A percentile compares a stretch with the other conserved stretches of the same genome.
These are phyloP conservation scores for Trichoderma semiorbis DNA, from an alignment of 2,329 filamentous ascomycete genomes.

Conservation along the genomic window DNA sequence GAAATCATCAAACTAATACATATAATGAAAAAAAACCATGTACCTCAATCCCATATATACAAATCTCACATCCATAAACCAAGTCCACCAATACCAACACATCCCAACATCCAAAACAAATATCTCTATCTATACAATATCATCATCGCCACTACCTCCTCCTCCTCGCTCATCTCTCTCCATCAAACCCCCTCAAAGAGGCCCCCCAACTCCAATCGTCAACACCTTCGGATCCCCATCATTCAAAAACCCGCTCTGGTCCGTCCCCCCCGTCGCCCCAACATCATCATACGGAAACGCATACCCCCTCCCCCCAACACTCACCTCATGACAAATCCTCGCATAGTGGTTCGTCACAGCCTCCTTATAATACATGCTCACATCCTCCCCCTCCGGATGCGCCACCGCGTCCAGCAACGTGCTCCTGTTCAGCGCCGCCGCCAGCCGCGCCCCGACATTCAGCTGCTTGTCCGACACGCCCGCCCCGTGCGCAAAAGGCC, in stretches of 20 bases:
- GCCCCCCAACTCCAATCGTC: constrained; percentile 53
- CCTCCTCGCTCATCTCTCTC: not conserved
- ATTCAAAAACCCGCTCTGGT: constrained; percentile 62
- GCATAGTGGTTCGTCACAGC: constrained; percentile 63
- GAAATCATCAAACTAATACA: no score
- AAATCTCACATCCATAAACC: not conserved
- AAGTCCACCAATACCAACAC: not conserved
- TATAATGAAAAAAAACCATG: not conserved
- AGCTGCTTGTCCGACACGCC: constrained; percentile 46
- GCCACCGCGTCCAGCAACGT: constrained; percentile 56
- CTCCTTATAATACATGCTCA: constrained; percentile 51
- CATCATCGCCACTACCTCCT: no score
- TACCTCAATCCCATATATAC: not conserved
- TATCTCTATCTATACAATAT: not conserved
- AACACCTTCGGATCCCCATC: constrained; percentile 54
- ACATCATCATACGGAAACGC: constrained; percentile 73
- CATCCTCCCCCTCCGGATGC: constrained; percentile 51
- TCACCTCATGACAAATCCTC: constrained; percentile 59
- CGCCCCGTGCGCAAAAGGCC: constrained; percentile 50
- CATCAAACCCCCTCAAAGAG: constrained; percentile 17
- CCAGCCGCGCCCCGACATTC: constrained; percentile 68
- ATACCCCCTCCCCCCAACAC: constrained; percentile 60
- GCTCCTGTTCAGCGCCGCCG: constrained; percentile 71
- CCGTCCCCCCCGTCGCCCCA: constrained; percentile 47
- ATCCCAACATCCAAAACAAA: not conserved